Percentiles rank a stretch among this genome's conserved stretches.
Conservation (phyloP, 805 yeast genomes). For the Candida dajiaensis region DNA sequence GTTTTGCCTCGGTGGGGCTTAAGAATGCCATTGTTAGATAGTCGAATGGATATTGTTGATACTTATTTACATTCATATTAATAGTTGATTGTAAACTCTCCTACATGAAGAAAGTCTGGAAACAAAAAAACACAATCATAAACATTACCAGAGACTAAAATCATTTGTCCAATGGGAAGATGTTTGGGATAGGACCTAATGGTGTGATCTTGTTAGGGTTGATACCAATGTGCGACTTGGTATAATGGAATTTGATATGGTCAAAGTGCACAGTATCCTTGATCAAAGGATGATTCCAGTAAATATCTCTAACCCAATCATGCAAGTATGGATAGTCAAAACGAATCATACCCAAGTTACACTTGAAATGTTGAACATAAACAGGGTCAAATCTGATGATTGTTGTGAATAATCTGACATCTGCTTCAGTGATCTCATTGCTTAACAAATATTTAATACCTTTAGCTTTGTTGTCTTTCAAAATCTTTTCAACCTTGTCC, state of each 20-base stretch:
- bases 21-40: not conserved
- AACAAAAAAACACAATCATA: not conserved
- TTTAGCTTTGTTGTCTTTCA: slow-evolving; percentile 34
- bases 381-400: slow-evolving; percentile 89
- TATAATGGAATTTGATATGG: slow-evolving; percentile 89
- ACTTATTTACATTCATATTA: not conserved
- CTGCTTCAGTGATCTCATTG: slow-evolving; percentile 78
- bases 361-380: slow-evolving; percentile 92
- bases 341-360: slow-evolving; percentile 79
- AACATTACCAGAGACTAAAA: not conserved
- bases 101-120: too few relatives aligned
- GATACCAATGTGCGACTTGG: slow-evolving; percentile 73
- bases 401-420: slow-evolving; percentile 80
- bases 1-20: not conserved
- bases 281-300: slow-evolving; percentile 74
- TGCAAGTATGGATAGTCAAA: slow-evolving; percentile 71
- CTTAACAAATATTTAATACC: slow-evolving; percentile 48
- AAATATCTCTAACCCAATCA: slow-evolving; percentile 75
- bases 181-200: slow-evolving; percentile 79
- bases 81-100: too few relatives aligned
- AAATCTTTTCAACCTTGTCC: slow-evolving; percentile 62
- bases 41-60: not conserved
- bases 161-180: slow-evolving; percentile 36
- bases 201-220: slow-evolving; percentile 86
- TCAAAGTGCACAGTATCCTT: slow-evolving; percentile 76